Conservation (phyloP, 768 basidiomycete genomes). For the Rhizopogon roseolus region DNA sequence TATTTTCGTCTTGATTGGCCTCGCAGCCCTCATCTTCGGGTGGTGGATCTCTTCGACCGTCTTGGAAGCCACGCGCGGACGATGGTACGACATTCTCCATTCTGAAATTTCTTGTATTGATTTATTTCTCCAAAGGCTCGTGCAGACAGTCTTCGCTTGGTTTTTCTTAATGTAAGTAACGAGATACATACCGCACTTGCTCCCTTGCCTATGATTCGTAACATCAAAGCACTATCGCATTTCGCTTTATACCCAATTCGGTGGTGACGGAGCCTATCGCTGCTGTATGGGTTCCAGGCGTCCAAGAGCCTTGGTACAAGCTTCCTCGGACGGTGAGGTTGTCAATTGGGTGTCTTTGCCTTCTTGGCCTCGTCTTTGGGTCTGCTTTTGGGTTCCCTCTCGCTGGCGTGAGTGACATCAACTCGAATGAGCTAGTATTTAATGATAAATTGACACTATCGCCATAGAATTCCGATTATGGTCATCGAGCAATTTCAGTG, state of each 20-base stretch:
- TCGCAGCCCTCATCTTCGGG: conserved; percentile 63
- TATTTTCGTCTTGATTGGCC: conserved; percentile 42
- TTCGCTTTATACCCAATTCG: conserved; percentile 77
- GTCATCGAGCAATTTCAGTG: conserved; percentile 78
- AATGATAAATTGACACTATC: conserved; percentile 4
- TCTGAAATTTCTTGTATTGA: conserved; percentile 1
- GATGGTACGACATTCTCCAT: conserved; percentile 47
- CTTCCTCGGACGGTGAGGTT: conserved; percentile 53
- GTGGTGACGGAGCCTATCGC: conserved; percentile 67
- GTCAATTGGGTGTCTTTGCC: conserved; percentile 67
- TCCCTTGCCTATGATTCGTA: background rate
- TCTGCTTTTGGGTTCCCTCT: conserved; percentile 82
- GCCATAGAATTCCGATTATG: conserved; percentile 54
- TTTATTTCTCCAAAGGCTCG: conserved; percentile 46
- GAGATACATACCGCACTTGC: background rate
- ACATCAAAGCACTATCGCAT: conserved; percentile 60
- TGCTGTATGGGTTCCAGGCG: conserved; percentile 61
- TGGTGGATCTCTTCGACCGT: conserved; percentile 85
- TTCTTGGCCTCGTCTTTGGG: conserved; percentile 76
- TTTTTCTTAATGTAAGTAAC: conserved; percentile 62
- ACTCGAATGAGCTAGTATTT: conserved; percentile 2
- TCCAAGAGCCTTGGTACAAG: conserved; percentile 65
- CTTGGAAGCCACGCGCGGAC: conserved; percentile 61
- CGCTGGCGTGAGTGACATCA: conserved; percentile 35
- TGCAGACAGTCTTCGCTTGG: conserved; percentile 82